Conservation (phyloP, 2,329 filamentous ascomycete species). For the Fonsecaea multimorphosa region DNA sequence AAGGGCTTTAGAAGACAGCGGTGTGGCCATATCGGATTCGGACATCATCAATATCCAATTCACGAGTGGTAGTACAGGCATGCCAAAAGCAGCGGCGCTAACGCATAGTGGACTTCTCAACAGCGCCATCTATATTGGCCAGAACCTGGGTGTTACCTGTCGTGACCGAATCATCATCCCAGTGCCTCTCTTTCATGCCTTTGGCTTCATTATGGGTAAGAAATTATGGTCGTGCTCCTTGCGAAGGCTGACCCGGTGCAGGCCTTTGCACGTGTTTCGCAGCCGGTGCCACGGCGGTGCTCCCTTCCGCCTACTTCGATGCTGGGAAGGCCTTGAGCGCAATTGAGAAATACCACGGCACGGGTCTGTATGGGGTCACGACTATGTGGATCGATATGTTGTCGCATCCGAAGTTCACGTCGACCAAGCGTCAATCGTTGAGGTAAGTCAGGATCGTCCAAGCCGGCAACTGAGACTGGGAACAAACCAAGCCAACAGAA, state of each 20-base stretch:
- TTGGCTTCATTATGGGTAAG: constrained; percentile 92
- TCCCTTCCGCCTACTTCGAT: constrained; percentile 85
- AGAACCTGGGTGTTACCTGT: constrained; percentile 77
- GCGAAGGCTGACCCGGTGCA: not conserved
- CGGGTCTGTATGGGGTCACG: constrained; percentile 47
- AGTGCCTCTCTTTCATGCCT: constrained; percentile 69
- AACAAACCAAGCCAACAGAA: not conserved
- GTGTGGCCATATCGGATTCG: no score
- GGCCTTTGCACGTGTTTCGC: constrained; percentile 4
- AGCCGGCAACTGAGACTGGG: no score
- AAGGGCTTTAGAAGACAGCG: not conserved
- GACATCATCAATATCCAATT: constrained; percentile 58
- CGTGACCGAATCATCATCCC: constrained; percentile 72
- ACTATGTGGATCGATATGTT: constrained; percentile 21
- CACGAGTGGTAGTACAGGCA: constrained; percentile 89
- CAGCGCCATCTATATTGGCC: constrained; percentile 82
- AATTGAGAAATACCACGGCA: constrained; percentile 16
- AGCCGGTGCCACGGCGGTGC: constrained; percentile 77
- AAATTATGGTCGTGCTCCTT: no score
- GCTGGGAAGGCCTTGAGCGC: constrained; percentile 68
- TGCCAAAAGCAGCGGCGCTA: constrained; percentile 88
- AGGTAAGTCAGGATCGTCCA: not conserved
- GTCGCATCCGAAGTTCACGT: not conserved
- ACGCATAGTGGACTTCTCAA: constrained; percentile 84
- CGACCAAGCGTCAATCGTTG: constrained; percentile 5